Evolutionary conservation across 2,329 filamentous ascomycete genomes (phyloP), one percentile per base, ranked within the genome.

Genomic region (Fusarium miscanthi): DNA sequence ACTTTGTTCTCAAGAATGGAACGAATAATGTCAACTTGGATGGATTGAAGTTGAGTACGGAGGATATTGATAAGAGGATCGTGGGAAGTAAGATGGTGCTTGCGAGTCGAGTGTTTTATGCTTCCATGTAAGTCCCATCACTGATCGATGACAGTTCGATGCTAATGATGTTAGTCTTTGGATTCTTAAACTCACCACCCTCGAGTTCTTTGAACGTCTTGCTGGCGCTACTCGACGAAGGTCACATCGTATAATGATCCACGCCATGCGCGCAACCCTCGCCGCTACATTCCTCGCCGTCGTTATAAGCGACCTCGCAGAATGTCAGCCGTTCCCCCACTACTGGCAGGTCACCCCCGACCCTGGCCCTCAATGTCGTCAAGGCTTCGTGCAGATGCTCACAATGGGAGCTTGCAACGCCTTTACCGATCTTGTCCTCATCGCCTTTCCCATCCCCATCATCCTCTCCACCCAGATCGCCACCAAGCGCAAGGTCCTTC

Each of bases 161-260:
- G 63, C 43, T 66, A 42, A 69, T n/a, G 1, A 10, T 13, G 14
- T 38, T 12, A 95, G 93, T 76, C 90, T 98, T 59, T 98, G 95
- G 95, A 92, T 92, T 73, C 89, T 95, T 72, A 98, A 98, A 81
- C 89, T 93, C 76, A 94, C 94, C 14, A 92, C 97, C 40, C 92
- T 94, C 63, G 94, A 97, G 80, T 98, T 97, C 79, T 90, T 98
- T 76, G 93, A 92, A 79, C 92, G 95, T 59, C 88, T 97, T 59
- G 95, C 93, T 8, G 90, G 90, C 52, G 90, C 91, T 42, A 92
- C 93, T 59, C 96, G 94, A 90, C 90, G 91, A 65, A 87, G 87
- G 57, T 90, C 91, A 17, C 93, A 96, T 79, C 89, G 93, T 63
- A 79, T 89, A 52, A 89, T 90, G 21, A 85, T 97, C 27, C 85